phyloP scores from a whole-genome alignment of 2,329 filamentous ascomycete genomes.

The Beauveria varroae region DNA sequence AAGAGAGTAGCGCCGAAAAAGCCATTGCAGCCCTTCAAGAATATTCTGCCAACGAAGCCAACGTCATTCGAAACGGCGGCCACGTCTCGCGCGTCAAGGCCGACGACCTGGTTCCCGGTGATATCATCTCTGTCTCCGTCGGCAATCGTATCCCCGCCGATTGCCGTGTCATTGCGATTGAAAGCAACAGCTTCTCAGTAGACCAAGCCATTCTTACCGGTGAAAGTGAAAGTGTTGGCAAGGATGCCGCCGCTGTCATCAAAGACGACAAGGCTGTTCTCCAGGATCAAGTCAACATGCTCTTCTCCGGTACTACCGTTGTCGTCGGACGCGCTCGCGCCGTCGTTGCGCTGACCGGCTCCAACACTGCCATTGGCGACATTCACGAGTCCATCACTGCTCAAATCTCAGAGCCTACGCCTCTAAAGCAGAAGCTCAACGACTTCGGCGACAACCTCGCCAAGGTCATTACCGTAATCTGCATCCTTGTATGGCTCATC shows the following conservation, averaged over 20 bases:
- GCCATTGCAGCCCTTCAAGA: constrained; percentile 96
- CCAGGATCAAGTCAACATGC: constrained; percentile 95
- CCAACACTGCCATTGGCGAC: constrained; percentile 90
- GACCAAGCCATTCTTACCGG: constrained; percentile 97
- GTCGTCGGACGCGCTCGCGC: constrained; percentile 90
- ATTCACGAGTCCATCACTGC: constrained; percentile 98
- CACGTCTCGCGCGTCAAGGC: constrained; percentile 78
- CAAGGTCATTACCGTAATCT: constrained; percentile 97
- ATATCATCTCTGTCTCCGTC: constrained; percentile 80
- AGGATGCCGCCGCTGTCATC: constrained; percentile 61
- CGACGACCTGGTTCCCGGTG: constrained; percentile 93
- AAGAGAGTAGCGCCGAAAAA: constrained; percentile 98
- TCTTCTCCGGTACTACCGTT: constrained; percentile 97
- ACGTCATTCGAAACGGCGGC: constrained; percentile 75
- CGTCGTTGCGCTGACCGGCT: constrained; percentile 82
- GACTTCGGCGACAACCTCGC: constrained; percentile 94
- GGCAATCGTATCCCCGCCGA: constrained; percentile 93
- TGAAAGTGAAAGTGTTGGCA: constrained; percentile 93
- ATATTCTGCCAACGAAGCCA: constrained; percentile 97
- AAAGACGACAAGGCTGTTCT: constrained; percentile 80
- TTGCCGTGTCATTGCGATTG: constrained; percentile 79
- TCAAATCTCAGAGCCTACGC: constrained; percentile 95
- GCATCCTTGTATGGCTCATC: constrained; percentile 94
- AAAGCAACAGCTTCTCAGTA: constrained; percentile 95
- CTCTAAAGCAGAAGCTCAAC: constrained; percentile 96